phyloP scores from a whole-genome alignment of 2,329 filamentous ascomycete species.

The Aspergillus fijiensis region DNA sequence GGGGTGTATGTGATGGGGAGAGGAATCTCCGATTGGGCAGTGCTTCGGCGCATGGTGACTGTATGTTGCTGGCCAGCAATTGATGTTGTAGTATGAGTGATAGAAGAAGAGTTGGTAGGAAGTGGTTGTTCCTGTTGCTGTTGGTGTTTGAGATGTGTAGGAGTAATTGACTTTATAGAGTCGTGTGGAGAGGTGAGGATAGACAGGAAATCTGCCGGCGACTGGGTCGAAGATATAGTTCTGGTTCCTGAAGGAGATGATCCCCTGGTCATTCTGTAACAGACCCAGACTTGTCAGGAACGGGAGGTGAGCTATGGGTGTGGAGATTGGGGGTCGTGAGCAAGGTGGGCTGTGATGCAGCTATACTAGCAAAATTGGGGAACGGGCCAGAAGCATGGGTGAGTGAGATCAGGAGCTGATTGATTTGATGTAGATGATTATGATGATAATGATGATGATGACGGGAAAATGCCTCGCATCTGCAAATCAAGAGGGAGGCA shows the following conservation, averaged over 20 bases:
- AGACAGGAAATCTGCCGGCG: slow-evolving; percentile 22
- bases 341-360: slow-evolving; percentile 24
- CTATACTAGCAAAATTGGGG: slow-evolving; percentile 12
- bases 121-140: slow-evolving; percentile 13
- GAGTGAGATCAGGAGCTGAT: slow-evolving; percentile 16
- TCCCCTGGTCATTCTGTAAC: slow-evolving; percentile 23
- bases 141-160: slow-evolving; percentile 6
- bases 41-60: slow-evolving; percentile 29
- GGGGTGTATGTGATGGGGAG: slow-evolving; percentile 48
- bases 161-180: slow-evolving; percentile 15
- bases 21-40: slow-evolving; percentile 30
- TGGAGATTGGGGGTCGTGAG: slow-evolving; percentile 16
- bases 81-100: slow-evolving; percentile 5
- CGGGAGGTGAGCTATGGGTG: slow-evolving; percentile 16
- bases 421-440: not conserved
- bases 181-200: slow-evolving; percentile 21
- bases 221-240: slow-evolving; percentile 23
- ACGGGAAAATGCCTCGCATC: slow-evolving; percentile 15
- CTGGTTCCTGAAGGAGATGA: slow-evolving; percentile 22
- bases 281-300: slow-evolving; percentile 20
- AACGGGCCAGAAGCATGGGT: slow-evolving; percentile 11
- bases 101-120: slow-evolving; percentile 11
- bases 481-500: slow-evolving; percentile 14
- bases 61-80: slow-evolving; percentile 21
- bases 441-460: not conserved